Conservation (phyloP, 2,329 filamentous ascomycete genomes). For the Talaromyces sp. region DNA sequence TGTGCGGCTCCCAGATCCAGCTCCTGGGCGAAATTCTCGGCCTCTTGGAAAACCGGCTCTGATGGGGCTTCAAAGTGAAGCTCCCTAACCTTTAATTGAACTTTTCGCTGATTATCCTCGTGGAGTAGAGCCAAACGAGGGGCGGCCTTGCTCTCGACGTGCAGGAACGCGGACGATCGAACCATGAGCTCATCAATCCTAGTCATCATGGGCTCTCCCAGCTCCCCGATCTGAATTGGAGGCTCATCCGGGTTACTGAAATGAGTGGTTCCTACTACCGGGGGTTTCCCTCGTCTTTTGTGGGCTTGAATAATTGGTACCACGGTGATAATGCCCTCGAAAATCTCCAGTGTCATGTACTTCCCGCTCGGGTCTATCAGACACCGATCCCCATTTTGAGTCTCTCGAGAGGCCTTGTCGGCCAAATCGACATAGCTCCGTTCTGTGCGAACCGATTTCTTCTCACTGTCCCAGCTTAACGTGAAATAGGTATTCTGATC, state of each 20-base stretch:
- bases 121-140: slow-evolving; percentile 63
- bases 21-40: slow-evolving; percentile 48
- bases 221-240: slow-evolving; percentile 44
- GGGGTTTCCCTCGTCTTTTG: slow-evolving; percentile 36
- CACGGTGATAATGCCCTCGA: slow-evolving; percentile 63
- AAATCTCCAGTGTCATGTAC: slow-evolving; percentile 64
- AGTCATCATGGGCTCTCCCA: slow-evolving; percentile 59
- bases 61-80: slow-evolving; percentile 48
- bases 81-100: slow-evolving; percentile 53
- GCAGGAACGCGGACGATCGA: slow-evolving; percentile 61
- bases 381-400: slow-evolving; percentile 77
- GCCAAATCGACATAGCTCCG: slow-evolving; percentile 58
- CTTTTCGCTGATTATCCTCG: slow-evolving; percentile 56
- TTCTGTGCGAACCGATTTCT: slow-evolving; percentile 51
- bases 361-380: slow-evolving; percentile 74
- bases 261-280: slow-evolving; percentile 16
- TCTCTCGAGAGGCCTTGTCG: slow-evolving; percentile 62
- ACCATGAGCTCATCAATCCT: slow-evolving; percentile 65
- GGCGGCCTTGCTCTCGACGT: slow-evolving; percentile 46
- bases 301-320: slow-evolving; percentile 56
- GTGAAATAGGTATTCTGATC: slow-evolving; percentile 90
- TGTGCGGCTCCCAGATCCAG: slow-evolving; percentile 58
- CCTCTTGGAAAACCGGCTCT: slow-evolving; percentile 51
- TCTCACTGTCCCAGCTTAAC: slow-evolving; percentile 68
- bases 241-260: slow-evolving; percentile 11